phyloP scores from a whole-genome alignment of 768 basidiomycete species.

The Hypholoma fasciculare region DNA sequence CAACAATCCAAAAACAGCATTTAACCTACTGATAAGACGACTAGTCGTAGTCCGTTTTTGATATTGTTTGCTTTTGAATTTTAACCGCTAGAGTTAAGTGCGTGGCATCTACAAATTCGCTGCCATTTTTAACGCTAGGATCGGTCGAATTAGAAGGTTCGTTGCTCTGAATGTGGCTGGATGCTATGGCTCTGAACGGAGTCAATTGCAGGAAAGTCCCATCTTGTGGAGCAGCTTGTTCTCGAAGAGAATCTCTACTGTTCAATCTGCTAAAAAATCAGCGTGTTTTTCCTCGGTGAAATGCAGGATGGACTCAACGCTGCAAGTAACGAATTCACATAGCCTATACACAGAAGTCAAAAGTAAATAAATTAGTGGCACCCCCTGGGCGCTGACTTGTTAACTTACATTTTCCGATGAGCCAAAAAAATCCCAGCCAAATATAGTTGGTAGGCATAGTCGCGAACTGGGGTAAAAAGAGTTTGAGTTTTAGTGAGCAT shows the following conservation, averaged over 20 bases:
- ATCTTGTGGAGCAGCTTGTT: slow-evolving; percentile 31
- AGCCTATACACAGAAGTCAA: slow-evolving; percentile 31
- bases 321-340: slow-evolving; percentile 53
- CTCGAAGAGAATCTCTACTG: slow-evolving; percentile 46
- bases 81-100: slow-evolving; percentile 23
- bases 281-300: not conserved
- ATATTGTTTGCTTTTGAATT: slow-evolving; percentile 33
- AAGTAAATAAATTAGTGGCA: not conserved
- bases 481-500: not conserved
- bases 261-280: slow-evolving; percentile 35
- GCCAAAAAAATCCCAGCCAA: slow-evolving; percentile 52
- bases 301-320: slow-evolving; percentile 34
- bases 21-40: not conserved
- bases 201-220: slow-evolving; percentile 37
- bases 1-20: no score
- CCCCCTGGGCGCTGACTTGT: not conserved
- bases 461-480: slow-evolving; percentile 32
- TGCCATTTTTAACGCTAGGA: slow-evolving; percentile 11
- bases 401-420: slow-evolving; percentile 47
- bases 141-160: slow-evolving; percentile 11
- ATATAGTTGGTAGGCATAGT: slow-evolving; percentile 47
- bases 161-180: slow-evolving; percentile 13
- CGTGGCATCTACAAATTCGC: not conserved
- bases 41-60: slow-evolving; percentile 30
- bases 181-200: slow-evolving; percentile 25